Percentiles rank a stretch among this genome's conserved stretches.
Evolutionary conservation across 805 yeast species (phyloP).

Genomic region (Diddensiella transvaalensis): DNA sequence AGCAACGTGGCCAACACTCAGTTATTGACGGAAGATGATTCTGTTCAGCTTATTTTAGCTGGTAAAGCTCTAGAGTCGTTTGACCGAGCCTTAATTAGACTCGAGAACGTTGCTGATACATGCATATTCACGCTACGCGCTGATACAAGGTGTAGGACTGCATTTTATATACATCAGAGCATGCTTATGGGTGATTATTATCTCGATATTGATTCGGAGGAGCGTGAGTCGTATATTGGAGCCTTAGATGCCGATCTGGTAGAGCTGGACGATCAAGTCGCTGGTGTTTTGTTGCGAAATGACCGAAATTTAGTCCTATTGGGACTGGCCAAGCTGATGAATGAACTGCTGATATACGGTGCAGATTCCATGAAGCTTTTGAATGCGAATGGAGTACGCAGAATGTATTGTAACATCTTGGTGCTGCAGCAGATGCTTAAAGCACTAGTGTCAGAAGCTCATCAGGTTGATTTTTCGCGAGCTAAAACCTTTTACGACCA

Average conservation of each 20-base stretch:
- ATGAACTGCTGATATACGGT: constrained; percentile 49
- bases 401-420: constrained; percentile 56
- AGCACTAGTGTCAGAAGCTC: constrained; percentile 50
- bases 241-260: constrained; percentile 49
- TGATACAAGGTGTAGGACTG: constrained; percentile 52
- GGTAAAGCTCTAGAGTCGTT: constrained; percentile 28
- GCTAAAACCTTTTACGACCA: constrained; percentile 56
- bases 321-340: constrained; percentile 53
- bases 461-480: constrained; percentile 49
- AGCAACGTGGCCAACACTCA: not conserved
- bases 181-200: constrained; percentile 49
- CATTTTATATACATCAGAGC: constrained; percentile 50
- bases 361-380: constrained; percentile 48
- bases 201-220: constrained; percentile 52
- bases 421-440: constrained; percentile 68
- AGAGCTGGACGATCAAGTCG: constrained; percentile 42
- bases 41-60: constrained; percentile 20
- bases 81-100: constrained; percentile 26
- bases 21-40: constrained; percentile 3
- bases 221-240: constrained; percentile 54
- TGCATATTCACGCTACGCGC: constrained; percentile 48
- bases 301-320: constrained; percentile 37
- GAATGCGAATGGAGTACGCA: constrained; percentile 57
- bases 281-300: constrained; percentile 29
- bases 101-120: constrained; percentile 26